Base-by-base conservation (phyloP, 495 filamentous ascomycete species). In the Lepraria neglecta region DNA sequence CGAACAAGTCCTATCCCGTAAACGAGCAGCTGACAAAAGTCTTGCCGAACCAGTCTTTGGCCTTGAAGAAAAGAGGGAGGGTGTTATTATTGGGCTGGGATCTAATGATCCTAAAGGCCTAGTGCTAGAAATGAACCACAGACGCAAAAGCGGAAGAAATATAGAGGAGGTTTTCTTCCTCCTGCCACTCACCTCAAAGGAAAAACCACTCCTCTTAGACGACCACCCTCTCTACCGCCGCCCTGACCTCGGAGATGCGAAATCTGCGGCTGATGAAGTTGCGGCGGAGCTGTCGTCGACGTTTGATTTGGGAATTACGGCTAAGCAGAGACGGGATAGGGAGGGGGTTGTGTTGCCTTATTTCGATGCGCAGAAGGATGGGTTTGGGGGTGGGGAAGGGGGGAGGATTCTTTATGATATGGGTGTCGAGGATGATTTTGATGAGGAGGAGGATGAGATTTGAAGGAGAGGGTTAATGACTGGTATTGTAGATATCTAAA, bases 381-480 rank as follows among this genome's bases (percentile, higher is more conserved):
- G 91, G 0, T 78, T 90, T n/a, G 95, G 91, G 0, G 79, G 90
- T 27, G 65, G 92, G 14, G 88, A 90, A 35, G 87, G 87, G 19
- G 94, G 95, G 0, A 79, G 92, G 63, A 98, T 98, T 57, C 68
- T 98, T 67, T 97, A 97, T 75, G 92, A 96, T 56, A 94, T 97
- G 86, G 94, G 92, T 33, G 82, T 83, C 56, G 95, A 96, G 76
- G 94, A 98, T 76, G 95, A 98, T 74, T 98, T 96, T 73, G 94
- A 98, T 70, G 94, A 97, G 63, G 95, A 97, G 74, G 95, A 98
- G 70, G 94, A 98, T 78, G 95, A 98, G 73, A 91, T 97, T 56
- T 96, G 73, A 73, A 51, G 24, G 38, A 19, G 28, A 24, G 24
- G 24, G 24, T 24, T 2, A 24, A 24, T 24, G 24, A 24, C 24